Conservation (phyloP, 108 stramenopile genomes). For the Nitzschia sp. region DNA sequence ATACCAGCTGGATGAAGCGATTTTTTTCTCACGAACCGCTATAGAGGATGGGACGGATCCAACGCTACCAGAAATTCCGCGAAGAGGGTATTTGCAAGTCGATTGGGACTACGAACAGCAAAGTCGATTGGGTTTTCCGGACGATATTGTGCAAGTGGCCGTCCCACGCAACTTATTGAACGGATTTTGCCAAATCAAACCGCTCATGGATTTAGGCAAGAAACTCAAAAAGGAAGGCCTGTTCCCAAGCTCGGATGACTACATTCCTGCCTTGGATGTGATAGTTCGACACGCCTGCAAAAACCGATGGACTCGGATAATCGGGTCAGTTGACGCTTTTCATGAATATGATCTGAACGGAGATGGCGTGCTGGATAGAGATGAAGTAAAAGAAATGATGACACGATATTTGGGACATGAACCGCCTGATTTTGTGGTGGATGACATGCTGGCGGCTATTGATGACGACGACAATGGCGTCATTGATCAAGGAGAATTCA, state of each 20-base stretch:
- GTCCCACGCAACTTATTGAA: constrained; percentile 76
- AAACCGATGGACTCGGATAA: constrained; percentile 53
- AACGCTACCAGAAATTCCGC: constrained; percentile 41
- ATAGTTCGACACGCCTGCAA: constrained; percentile 64
- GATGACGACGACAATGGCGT: constrained; percentile 72
- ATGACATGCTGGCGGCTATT: constrained; percentile 67
- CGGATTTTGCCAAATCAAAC: constrained; percentile 80
- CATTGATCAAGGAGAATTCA: constrained; percentile 71
- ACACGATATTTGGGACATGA: constrained; percentile 44
- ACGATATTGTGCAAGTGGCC: constrained; percentile 57
- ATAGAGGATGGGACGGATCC: constrained; percentile 44
- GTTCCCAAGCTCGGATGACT: constrained; percentile 65
- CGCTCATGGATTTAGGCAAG: constrained; percentile 65
- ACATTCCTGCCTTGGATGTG: constrained; percentile 64
- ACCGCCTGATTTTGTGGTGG: constrained; percentile 62
- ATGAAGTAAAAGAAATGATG: constrained; percentile 59
- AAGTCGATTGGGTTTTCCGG: constrained; percentile 14
- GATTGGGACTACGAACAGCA: constrained; percentile 53
- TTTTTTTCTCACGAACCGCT: constrained; percentile 59
- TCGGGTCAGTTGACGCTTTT: constrained; percentile 38
- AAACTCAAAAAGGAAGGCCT: constrained; percentile 43
- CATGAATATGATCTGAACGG: constrained; percentile 65
- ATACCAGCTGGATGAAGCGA: constrained; percentile 53
- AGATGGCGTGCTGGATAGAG: constrained; percentile 60
- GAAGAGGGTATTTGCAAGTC: constrained; percentile 65